Evolutionary conservation across 106 monocot genomes (phyloP).

Genomic region (Dioscorea zingiberensis): DNA sequence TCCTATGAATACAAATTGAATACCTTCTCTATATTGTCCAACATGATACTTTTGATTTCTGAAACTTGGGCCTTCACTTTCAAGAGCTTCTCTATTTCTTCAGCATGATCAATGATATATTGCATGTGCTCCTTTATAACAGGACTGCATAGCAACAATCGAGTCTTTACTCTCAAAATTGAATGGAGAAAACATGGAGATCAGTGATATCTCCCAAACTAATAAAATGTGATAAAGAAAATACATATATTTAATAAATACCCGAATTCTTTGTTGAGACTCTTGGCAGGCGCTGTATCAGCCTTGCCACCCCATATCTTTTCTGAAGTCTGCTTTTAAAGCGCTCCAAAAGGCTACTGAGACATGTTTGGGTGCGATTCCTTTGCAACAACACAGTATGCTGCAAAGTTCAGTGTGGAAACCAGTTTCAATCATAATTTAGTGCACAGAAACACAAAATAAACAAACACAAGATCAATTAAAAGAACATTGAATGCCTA

Average conservation of each 20-base stretch:
- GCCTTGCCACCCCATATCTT: conserved; percentile 93
- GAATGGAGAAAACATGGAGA: not conserved
- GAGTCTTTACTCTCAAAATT: not conserved
- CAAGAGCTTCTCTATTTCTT: conserved; percentile 78
- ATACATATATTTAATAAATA: conserved; percentile 16
- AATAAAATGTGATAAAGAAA: not conserved
- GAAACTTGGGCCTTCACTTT: conserved; percentile 96
- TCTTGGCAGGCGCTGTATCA: conserved; percentile 89
- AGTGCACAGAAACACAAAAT: not conserved
- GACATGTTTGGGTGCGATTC: conserved; percentile 75
- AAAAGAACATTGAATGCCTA: not conserved
- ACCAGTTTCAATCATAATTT: no score
- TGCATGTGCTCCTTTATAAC: conserved; percentile 90
- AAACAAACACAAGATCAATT: not conserved
- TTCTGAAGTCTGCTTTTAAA: conserved; percentile 72
- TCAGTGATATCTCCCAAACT: not conserved
- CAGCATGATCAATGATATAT: conserved; percentile 75
- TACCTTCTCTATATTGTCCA: conserved; percentile 94
- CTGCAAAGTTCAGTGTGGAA: conserved; percentile 31
- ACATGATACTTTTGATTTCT: conserved; percentile 86
- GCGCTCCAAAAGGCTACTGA: conserved; percentile 68
- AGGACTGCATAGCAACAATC: conserved; percentile 48
- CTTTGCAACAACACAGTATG: conserved; percentile 89
- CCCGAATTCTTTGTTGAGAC: conserved; percentile 95
- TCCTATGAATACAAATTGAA: not conserved